A percentile compares a stretch with the other conserved stretches of the same genome.
Evolutionary conservation across 208 protist species (phyloP).

Genomic region (Trichomonas tenax): DNA sequence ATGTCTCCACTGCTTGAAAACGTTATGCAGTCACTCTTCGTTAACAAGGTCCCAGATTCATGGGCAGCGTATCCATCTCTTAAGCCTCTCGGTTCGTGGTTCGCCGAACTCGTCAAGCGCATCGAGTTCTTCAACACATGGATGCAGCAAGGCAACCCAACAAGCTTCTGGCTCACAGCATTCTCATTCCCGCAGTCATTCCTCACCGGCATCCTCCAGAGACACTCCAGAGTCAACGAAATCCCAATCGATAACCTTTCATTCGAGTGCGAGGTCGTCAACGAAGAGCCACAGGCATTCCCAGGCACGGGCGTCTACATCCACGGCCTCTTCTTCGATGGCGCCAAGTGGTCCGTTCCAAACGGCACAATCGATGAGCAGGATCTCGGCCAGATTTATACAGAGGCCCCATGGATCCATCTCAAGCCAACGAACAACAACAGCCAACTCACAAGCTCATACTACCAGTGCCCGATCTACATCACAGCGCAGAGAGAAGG

Average conservation of each 20-base stretch:
- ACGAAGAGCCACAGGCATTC: constrained; percentile 32
- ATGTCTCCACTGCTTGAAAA: constrained; percentile 78
- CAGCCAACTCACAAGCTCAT: neutral
- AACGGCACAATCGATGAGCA: constrained; percentile 24
- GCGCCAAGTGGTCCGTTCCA: constrained; percentile 63
- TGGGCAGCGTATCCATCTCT: constrained; percentile 79
- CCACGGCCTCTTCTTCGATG: constrained; percentile 81
- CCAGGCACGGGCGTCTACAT: constrained; percentile 77
- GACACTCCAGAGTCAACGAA: constrained; percentile 69
- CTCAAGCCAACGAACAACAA: constrained; percentile 16
- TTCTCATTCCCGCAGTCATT: constrained; percentile 96
- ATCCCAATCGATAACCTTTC: constrained; percentile 82
- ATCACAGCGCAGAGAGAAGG: constrained; percentile 72
- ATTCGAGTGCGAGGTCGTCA: constrained; percentile 68
- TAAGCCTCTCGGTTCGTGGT: constrained; percentile 83
- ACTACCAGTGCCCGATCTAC: constrained; percentile 77
- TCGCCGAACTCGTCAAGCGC: constrained; percentile 72
- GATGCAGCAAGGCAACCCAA: constrained; percentile 68
- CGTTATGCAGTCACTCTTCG: constrained; percentile 75
- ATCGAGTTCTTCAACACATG: constrained; percentile 76
- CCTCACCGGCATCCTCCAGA: constrained; percentile 81
- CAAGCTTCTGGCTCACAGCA: constrained; percentile 75
- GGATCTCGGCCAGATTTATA: constrained; percentile 34
- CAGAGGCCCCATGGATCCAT: constrained; percentile 52
- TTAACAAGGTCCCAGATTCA: constrained; percentile 72